These are phyloP conservation scores for Schrenkiella parvula DNA, from an alignment of 345 rosid genomes.

Conservation along the genomic window DNA sequence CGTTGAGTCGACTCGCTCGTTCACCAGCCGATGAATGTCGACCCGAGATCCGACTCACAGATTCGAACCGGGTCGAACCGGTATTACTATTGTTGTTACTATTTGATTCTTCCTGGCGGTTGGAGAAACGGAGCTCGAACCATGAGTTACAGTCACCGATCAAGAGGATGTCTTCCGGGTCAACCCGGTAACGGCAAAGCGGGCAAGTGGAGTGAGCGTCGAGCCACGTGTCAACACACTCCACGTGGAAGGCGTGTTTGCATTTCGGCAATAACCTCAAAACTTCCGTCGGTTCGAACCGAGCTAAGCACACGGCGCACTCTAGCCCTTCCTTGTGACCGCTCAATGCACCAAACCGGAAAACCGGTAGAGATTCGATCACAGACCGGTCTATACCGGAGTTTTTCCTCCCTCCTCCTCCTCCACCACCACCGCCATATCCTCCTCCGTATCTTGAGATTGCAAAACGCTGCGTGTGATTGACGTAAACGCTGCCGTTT, in stretches of 20 bases:
- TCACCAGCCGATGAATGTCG: constrained; percentile 78
- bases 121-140: constrained; percentile 22
- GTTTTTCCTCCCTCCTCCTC: constrained; percentile 40
- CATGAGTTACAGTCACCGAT: constrained; percentile 36
- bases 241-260: constrained; percentile 90
- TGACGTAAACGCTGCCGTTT: constrained; percentile 21
- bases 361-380: constrained; percentile 73
- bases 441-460: constrained; percentile 4
- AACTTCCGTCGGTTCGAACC: constrained; percentile 60
- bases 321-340: constrained; percentile 82
- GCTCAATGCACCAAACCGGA: constrained; percentile 66
- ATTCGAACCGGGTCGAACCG: constrained; percentile 2
- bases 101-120: constrained; percentile 8
- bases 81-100: background rate
- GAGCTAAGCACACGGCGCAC: constrained; percentile 74
- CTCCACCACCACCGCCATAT: background rate
- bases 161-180: constrained; percentile 82
- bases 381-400: constrained; percentile 77
- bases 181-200: constrained; percentile 84
- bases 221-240: constrained; percentile 95
- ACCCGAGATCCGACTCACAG: constrained; percentile 51
- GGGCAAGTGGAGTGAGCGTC: constrained; percentile 95
- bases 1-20: constrained; percentile 11
- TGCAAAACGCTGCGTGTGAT: constrained; percentile 23
- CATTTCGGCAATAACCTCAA: constrained; percentile 75